Evolutionary conservation across 768 basidiomycete species (phyloP), one percentile per base, ranked within the genome.

Genomic region (Podaxis sp.): DNA sequence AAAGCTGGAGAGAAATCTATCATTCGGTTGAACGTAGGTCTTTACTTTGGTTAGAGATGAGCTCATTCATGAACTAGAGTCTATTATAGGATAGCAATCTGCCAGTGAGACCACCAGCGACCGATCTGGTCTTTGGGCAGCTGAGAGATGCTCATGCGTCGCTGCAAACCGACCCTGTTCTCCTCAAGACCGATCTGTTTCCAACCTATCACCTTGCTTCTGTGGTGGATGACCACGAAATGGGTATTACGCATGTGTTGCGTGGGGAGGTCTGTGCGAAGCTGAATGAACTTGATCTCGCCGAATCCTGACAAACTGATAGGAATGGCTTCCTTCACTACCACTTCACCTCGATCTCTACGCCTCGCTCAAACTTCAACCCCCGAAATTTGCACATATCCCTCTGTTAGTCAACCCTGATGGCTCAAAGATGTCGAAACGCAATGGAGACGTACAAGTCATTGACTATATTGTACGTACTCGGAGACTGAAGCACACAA

Each of bases 301-400:
- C 40, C 15, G 22, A 28, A 24, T 37, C 33, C 38, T 60, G n/a
- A 59, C 13, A 11, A 53, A 6, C 33, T 17, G 2, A 10, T 67
- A 98, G 91, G 97, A 99, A 84, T 99, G 97, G 97, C 80, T 98
- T 11, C 88, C 94, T 2, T 98, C 96, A 1, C 83, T 96, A 20
- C 92, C 95, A 0, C 82, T 97, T 20, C 97, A 99, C 72, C 82
- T 96, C 4, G 91, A 94, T 66, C 77, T 99, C 24, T 99, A 99
- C 69, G 83, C 89, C 1, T 87, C 87, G 5, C 83, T 99, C 22
- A 82, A 82, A 0, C 77, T 95, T 49, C 70, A 76, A 7, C 82
- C 88, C 0, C 97, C 33, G 2, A 76, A 86, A 66, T 99, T 95
- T 67, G 96, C 89, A 0, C 97, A 99, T 72, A 79, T 99, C 2